These are phyloP conservation scores for Imleria badia DNA, from an alignment of 768 basidiomycete genomes.

Conservation along the genomic window DNA sequence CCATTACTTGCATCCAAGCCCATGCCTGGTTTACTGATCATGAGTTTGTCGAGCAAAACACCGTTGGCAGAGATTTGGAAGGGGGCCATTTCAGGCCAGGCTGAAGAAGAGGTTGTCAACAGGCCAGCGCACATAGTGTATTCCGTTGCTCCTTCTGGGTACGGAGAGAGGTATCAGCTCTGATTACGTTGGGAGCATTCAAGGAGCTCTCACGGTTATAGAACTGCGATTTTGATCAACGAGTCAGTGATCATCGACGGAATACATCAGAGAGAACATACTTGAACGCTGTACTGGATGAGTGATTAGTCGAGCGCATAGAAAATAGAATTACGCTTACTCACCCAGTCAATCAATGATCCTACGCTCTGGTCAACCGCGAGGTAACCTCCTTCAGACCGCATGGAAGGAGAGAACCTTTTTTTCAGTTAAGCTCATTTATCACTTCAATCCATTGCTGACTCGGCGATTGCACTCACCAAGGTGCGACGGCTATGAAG, in stretches of 20 bases:
- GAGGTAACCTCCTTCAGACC: slow-evolving; percentile 38
- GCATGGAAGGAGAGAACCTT: slow-evolving; percentile 23
- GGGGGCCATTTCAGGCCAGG: slow-evolving; percentile 60
- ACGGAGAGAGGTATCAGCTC: not conserved
- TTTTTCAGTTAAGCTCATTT: not conserved
- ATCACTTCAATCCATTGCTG: not conserved
- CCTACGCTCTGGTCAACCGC: slow-evolving; percentile 38
- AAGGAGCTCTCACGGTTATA: slow-evolving; percentile 27
- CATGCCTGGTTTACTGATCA: slow-evolving; percentile 56
- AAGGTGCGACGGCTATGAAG: slow-evolving; percentile 20
- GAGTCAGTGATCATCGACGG: slow-evolving; percentile 1
- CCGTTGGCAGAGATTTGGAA: slow-evolving; percentile 54
- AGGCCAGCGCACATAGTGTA: slow-evolving; percentile 65
- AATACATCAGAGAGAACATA: slow-evolving; percentile 11
- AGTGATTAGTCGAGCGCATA: not conserved
- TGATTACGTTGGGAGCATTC: not conserved
- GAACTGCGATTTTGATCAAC: slow-evolving; percentile 14
- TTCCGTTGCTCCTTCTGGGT: slow-evolving; percentile 57
- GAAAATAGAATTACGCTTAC: not conserved
- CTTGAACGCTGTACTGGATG: slow-evolving; percentile 39
- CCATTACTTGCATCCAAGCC: slow-evolving; percentile 44
- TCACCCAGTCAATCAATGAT: slow-evolving; percentile 46
- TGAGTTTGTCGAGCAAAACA: slow-evolving; percentile 47
- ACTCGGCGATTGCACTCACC: slow-evolving; percentile 10
- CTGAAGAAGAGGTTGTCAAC: slow-evolving; percentile 53